These are phyloP conservation scores for Biscogniauxia marginata DNA, from an alignment of 2,329 filamentous ascomycete genomes.

Conservation along the genomic window DNA sequence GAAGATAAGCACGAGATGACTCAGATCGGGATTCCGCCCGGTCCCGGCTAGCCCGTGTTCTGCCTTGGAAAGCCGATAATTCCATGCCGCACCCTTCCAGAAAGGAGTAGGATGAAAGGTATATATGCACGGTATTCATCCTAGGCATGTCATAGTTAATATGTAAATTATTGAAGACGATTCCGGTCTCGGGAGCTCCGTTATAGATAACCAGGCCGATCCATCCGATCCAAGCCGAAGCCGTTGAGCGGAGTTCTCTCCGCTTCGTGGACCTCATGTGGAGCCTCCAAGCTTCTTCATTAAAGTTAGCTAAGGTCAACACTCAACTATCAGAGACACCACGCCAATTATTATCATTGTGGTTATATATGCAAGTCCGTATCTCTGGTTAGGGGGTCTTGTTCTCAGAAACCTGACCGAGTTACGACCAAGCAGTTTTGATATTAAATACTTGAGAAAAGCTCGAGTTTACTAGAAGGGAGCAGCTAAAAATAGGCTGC, in stretches of 20 bases:
- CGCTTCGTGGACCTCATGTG: background rate
- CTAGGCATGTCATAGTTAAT: background rate
- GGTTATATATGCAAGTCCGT: background rate
- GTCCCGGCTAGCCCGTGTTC: background rate
- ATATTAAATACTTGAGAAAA: background rate
- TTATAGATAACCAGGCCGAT: background rate
- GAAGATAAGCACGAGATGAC: background rate
- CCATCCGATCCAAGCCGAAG: background rate
- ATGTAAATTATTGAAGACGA: background rate
- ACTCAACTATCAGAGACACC: background rate
- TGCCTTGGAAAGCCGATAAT: background rate
- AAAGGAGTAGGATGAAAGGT: background rate
- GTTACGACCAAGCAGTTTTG: background rate
- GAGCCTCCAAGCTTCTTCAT: background rate
- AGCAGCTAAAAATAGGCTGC: background rate
- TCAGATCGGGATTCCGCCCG: background rate
- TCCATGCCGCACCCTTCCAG: background rate
- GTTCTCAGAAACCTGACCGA: background rate
- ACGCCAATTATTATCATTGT: background rate
- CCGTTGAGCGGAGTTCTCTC: background rate
- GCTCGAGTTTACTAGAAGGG: background rate
- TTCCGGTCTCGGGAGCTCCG: background rate
- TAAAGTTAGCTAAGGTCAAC: background rate
- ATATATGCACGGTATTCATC: background rate
- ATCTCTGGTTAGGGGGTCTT: background rate